These are phyloP conservation scores for Sodiomyces alkalinus DNA, from an alignment of 2,329 filamentous ascomycete species.

Conservation along the genomic window DNA sequence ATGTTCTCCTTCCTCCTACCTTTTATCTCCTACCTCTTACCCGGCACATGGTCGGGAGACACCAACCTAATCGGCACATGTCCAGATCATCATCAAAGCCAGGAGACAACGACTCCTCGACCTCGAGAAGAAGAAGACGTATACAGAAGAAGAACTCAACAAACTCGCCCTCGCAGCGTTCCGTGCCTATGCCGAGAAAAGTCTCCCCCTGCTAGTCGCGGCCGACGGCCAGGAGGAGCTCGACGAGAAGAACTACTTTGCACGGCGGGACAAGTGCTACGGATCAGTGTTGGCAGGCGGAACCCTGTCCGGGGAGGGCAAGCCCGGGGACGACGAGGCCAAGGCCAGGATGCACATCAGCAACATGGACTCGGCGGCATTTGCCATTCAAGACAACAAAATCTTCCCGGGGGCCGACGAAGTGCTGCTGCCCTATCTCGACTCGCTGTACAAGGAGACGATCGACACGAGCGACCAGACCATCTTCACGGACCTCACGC, in stretches of 20 bases:
- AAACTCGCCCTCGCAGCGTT: conserved; percentile 38
- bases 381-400: conserved; percentile 29
- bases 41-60: not conserved
- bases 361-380: conserved; percentile 37
- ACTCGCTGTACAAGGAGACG: conserved; percentile 48
- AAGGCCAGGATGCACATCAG: conserved; percentile 84
- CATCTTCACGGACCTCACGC: conserved; percentile 77
- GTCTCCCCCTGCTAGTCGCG: conserved; percentile 33
- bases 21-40: not conserved
- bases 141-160: conserved; percentile 28
- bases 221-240: conserved; percentile 25
- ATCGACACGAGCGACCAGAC: conserved; percentile 47
- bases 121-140: conserved; percentile 56
- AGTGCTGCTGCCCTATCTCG: conserved; percentile 70
- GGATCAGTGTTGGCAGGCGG: conserved; percentile 38
- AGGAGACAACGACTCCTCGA: conserved; percentile 71
- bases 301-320: conserved; percentile 39
- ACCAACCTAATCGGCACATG: too few species aligned
- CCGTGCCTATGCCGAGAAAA: conserved; percentile 37
- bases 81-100: conserved; percentile 43
- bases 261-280: conserved; percentile 35
- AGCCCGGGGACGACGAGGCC: conserved; percentile 62
- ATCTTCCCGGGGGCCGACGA: conserved; percentile 43
- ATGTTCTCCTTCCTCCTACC: conserved; percentile 1
- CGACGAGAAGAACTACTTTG: conserved; percentile 32